phyloP scores from a whole-genome alignment of 345 rosid genomes.

The Populus tremula region DNA sequence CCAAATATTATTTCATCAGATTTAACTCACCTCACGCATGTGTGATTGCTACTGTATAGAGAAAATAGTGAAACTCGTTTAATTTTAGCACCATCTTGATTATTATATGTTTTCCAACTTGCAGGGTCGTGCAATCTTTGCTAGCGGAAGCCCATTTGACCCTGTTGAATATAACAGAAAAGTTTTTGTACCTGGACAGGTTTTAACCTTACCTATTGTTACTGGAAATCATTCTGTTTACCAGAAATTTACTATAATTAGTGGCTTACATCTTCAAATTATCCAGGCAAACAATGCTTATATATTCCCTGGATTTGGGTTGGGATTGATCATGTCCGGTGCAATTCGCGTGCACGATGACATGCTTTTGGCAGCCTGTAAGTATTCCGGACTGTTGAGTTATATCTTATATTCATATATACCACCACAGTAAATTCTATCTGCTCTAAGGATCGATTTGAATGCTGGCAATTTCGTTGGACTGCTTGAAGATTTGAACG shows the following conservation, averaged over 20 bases:
- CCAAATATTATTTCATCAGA: not conserved
- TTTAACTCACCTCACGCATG: not conserved
- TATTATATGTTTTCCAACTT: slow-evolving; percentile 1
- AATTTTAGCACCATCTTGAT: not conserved
- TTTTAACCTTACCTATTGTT: slow-evolving; percentile 19
- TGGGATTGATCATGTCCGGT: slow-evolving; percentile 87
- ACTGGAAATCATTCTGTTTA: not conserved
- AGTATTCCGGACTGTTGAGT: slow-evolving; percentile 30
- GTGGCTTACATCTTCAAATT: slow-evolving; percentile 6
- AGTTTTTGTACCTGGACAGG: slow-evolving; percentile 83
- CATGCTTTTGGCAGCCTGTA: slow-evolving; percentile 98
- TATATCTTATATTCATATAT: not conserved
- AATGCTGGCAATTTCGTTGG: too few species aligned
- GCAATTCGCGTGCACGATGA: slow-evolving; percentile 87
- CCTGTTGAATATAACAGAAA: slow-evolving; percentile 70
- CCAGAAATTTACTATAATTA: not conserved
- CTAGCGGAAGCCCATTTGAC: slow-evolving; percentile 96
- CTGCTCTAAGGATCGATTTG: not conserved
- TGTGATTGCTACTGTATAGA: not conserved
- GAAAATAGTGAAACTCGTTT: not conserved
- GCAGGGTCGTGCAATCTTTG: slow-evolving; percentile 92
- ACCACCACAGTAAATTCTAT: not conserved
- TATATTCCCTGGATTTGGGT: slow-evolving; percentile 91
- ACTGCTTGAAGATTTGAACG: not conserved
- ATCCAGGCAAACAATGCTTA: slow-evolving; percentile 95